phyloP scores from a whole-genome alignment of 164 flowering plant genomes.

The Amborella trichopoda region DNA sequence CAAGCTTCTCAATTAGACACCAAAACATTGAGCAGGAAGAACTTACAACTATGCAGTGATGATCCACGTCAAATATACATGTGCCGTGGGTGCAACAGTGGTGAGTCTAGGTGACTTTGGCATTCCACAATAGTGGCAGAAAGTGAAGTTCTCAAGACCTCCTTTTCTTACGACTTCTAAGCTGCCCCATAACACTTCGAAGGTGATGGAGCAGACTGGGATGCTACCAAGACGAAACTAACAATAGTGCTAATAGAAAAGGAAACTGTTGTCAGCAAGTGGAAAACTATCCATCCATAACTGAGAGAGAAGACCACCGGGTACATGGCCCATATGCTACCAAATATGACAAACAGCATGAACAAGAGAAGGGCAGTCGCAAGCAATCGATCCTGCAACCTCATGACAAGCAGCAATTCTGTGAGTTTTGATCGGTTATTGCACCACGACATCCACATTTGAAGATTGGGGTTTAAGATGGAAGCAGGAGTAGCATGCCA shows the following conservation, averaged over 20 bases:
- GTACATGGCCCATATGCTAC: constrained; percentile 84
- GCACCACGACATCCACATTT: constrained; percentile 99
- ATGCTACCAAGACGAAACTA: constrained; percentile 58
- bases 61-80: constrained; percentile 94
- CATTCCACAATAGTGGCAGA: constrained; percentile 63
- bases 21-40: too few relatives aligned
- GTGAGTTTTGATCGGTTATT: constrained; percentile 42
- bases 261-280: constrained; percentile 26
- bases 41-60: constrained; percentile 99
- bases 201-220: constrained; percentile 55
- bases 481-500: constrained; percentile 63
- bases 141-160: constrained; percentile 64
- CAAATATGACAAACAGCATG: constrained; percentile 74
- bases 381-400: constrained; percentile 68
- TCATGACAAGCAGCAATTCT: constrained; percentile 19
- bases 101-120: constrained; percentile 89
- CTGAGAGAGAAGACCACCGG: constrained; percentile 66
- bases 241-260: constrained; percentile 54
- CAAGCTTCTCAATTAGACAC: too few relatives aligned
- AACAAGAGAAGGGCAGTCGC: constrained; percentile 41
- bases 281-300: constrained; percentile 40
- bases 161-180: constrained; percentile 63
- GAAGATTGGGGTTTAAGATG: constrained; percentile 54
- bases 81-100: constrained; percentile 85
- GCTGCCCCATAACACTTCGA: constrained; percentile 71